phyloP scores from a whole-genome alignment of 306 rosid species.

The Mimosa bimucronata region DNA sequence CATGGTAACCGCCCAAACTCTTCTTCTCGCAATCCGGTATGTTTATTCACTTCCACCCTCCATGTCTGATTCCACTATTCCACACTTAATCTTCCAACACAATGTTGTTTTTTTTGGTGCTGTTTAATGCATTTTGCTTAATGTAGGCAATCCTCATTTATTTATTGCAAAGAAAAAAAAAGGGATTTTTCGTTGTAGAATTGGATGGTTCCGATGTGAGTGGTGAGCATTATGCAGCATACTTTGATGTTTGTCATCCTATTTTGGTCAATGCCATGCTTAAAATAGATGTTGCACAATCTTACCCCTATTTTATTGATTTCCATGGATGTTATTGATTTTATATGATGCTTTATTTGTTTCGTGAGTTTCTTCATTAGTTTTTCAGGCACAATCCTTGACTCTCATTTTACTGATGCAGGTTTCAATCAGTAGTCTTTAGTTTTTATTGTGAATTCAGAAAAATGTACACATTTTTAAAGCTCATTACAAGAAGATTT shows the following conservation, averaged over 20 bases:
- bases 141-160: neutral
- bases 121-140: neutral
- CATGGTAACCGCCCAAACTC: conserved; percentile 33
- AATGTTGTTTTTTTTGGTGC: neutral
- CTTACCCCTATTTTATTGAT: neutral
- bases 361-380: neutral
- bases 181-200: neutral
- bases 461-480: neutral
- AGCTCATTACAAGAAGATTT: neutral
- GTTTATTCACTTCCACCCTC: neutral
- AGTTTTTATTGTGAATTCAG: neutral
- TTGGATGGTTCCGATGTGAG: neutral
- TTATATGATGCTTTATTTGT: neutral
- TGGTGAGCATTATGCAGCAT: neutral
- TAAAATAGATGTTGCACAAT: neutral
- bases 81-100: neutral
- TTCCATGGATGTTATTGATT: neutral
- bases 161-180: neutral
- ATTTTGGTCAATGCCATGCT: neutral
- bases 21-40: conserved; percentile 70
- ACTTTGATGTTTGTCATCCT: neutral
- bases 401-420: neutral
- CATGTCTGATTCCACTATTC: neutral
- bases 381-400: no score
- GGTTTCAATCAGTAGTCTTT: neutral